phyloP scores from a whole-genome alignment of 1,139 yeast genomes.

The Taphrina populina region DNA sequence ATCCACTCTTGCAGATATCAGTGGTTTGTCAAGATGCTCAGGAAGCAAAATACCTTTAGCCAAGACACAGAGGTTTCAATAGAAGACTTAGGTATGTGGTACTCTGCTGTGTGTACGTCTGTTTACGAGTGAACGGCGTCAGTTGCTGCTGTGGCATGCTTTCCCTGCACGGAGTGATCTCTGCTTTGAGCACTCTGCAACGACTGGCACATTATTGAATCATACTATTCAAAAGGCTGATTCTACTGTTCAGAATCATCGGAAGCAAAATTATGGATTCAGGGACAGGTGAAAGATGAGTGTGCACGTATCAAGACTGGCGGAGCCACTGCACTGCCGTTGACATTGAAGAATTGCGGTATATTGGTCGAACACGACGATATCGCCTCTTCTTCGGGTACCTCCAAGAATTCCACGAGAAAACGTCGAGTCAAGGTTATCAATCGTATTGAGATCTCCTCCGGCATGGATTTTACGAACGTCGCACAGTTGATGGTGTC shows the following conservation, averaged over 20 bases:
- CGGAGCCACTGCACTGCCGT: conserved; percentile 29
- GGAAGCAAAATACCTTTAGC: conserved; percentile 14
- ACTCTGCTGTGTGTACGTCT: too few species aligned
- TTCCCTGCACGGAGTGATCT: too few species aligned
- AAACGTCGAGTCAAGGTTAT: conserved; percentile 24
- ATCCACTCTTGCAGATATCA: too few species aligned
- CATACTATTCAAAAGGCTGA: too few species aligned
- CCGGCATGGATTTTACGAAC: conserved; percentile 26
- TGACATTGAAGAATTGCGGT: conserved; percentile 30
- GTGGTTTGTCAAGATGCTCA: background rate
- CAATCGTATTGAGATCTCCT: conserved; percentile 27
- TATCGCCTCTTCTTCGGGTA: background rate
- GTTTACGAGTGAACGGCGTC: too few species aligned
- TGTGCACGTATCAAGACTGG: conserved; percentile 19
- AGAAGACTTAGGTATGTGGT: conserved; percentile 4
- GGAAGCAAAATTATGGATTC: conserved; percentile 21
- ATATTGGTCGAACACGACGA: conserved; percentile 23
- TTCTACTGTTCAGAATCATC: conserved; percentile 15
- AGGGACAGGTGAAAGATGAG: conserved; percentile 8
- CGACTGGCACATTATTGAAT: too few species aligned
- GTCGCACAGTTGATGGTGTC: conserved; percentile 29
- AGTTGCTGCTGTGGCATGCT: too few species aligned
- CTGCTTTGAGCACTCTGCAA: too few species aligned
- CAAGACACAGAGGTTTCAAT: conserved; percentile 4
- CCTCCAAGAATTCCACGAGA: background rate